Conservation (phyloP, 257 asterid genomes). For the Solanum rostratum region DNA sequence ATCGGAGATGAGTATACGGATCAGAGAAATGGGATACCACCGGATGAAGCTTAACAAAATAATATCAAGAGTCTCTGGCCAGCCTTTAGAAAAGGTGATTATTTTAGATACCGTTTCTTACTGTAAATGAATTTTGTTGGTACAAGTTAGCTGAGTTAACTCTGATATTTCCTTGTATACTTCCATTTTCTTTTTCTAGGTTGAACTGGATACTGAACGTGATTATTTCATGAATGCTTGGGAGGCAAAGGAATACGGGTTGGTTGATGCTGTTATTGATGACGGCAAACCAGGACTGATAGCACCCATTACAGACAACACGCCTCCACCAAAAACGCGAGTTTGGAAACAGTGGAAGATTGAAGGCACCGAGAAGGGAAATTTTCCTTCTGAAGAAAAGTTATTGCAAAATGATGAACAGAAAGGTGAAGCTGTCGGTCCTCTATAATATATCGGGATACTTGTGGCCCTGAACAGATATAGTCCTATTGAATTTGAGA, state of each 20-base stretch:
- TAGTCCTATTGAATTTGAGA: not conserved
- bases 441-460: slow-evolving; percentile 6
- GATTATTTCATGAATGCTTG: slow-evolving; percentile 87
- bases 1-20: slow-evolving; percentile 77
- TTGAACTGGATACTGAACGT: slow-evolving; percentile 69
- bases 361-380: slow-evolving; percentile 49
- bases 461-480: not conserved
- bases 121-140: not conserved
- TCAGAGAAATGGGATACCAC: slow-evolving; percentile 76
- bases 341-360: slow-evolving; percentile 61
- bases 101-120: not conserved
- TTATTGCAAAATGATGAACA: slow-evolving; percentile 29
- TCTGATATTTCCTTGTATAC: not conserved
- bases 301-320: slow-evolving; percentile 59
- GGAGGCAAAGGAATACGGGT: slow-evolving; percentile 92
- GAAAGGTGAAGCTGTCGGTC: slow-evolving; percentile 38
- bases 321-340: slow-evolving; percentile 69
- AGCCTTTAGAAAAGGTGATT: slow-evolving; percentile 74
- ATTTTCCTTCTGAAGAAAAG: slow-evolving; percentile 65
- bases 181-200: slow-evolving; percentile 19
- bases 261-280: slow-evolving; percentile 78
- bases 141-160: not conserved
- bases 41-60: slow-evolving; percentile 75
- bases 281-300: slow-evolving; percentile 92
- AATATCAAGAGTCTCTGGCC: slow-evolving; percentile 72